Percentiles rank a stretch among this genome's conserved stretches.
Evolutionary conservation across 2,329 filamentous ascomycete species (phyloP).

Genomic region (Zymoseptoria passerinii): DNA sequence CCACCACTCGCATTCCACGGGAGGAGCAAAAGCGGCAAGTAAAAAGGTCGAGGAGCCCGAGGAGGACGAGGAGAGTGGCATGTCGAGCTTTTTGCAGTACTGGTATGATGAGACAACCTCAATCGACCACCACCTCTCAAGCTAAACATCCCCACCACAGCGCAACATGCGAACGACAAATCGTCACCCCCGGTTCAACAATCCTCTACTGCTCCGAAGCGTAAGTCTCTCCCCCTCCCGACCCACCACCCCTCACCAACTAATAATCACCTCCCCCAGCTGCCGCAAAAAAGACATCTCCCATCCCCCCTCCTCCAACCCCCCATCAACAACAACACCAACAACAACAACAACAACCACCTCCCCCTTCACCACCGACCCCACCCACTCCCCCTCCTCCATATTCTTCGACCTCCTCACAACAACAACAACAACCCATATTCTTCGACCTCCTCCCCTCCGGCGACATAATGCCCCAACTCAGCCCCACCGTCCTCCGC

Average conservation of each 20-base stretch:
- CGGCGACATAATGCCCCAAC: conserved; percentile 40
- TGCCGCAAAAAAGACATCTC: conserved; percentile 39
- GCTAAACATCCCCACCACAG: conserved; percentile 30
- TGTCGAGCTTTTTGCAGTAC: conserved; percentile 47
- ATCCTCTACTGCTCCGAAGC: conserved; percentile 58
- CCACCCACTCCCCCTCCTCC: conserved; percentile 6
- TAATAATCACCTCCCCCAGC: conserved; percentile 21
- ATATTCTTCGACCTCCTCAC: conserved; percentile 18
- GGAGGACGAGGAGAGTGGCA: conserved; percentile 41
- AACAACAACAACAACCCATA: no score
- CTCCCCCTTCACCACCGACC: conserved; percentile 16
- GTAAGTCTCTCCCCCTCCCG: conserved; percentile 34
- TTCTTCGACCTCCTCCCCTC: conserved; percentile 16
- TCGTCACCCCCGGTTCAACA: conserved; percentile 51
- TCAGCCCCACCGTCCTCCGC: conserved; percentile 38
- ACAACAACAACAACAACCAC: no score
- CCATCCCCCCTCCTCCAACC: conserved; percentile 12
- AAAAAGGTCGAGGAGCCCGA: conserved; percentile 14
- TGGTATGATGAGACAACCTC: conserved; percentile 35
- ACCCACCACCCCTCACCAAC: background rate
- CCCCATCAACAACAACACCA: no score
- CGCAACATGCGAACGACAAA: conserved; percentile 58
- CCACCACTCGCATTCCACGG: conserved; percentile 4
- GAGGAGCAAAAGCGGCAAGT: conserved; percentile 8
- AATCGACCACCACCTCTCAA: background rate